A percentile compares a stretch with the other conserved stretches of the same genome.
Evolutionary conservation across 2,329 filamentous ascomycete species (phyloP).

Genomic region (Talaromyces sp.): DNA sequence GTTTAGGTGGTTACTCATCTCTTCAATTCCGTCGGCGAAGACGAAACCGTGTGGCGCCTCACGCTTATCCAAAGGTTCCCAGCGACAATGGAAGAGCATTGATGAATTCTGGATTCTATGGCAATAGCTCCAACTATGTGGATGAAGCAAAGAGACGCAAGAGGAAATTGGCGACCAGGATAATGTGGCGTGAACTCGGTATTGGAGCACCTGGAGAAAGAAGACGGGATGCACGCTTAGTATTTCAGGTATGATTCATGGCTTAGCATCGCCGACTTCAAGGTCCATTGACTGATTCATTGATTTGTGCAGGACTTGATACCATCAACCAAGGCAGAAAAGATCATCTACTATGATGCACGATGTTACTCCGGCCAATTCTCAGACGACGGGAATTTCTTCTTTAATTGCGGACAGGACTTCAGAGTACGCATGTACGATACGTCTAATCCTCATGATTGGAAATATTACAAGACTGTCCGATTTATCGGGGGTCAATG

Average conservation of each 20-base stretch:
- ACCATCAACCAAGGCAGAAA: slow-evolving; percentile 71
- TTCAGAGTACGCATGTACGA: slow-evolving; percentile 97
- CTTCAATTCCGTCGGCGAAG: slow-evolving; percentile 20
- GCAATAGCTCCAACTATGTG: slow-evolving; percentile 56
- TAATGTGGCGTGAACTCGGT: slow-evolving; percentile 79
- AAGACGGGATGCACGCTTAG: slow-evolving; percentile 59
- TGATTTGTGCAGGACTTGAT: slow-evolving; percentile 61
- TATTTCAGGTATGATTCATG: slow-evolving; percentile 56
- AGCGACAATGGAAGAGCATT: slow-evolving; percentile 69
- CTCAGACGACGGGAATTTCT: slow-evolving; percentile 95
- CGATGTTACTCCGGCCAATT: slow-evolving; percentile 95
- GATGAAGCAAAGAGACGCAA: slow-evolving; percentile 52
- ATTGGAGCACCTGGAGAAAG: slow-evolving; percentile 55
- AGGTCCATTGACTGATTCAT: not conserved
- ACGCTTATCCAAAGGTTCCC: slow-evolving; percentile 75
- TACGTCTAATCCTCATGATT: slow-evolving; percentile 89
- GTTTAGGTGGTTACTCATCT: slow-evolving; percentile 8
- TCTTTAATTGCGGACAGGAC: slow-evolving; percentile 86
- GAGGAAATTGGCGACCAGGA: slow-evolving; percentile 57
- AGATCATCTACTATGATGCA: slow-evolving; percentile 79
- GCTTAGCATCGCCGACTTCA: not conserved
- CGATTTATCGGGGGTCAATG: slow-evolving; percentile 75
- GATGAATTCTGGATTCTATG: slow-evolving; percentile 80
- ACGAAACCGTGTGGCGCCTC: slow-evolving; percentile 38
- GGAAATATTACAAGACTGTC: slow-evolving; percentile 92